Percentiles rank a stretch among this genome's conserved stretches.
Conservation (phyloP, 1,139 yeast genomes). For the Suhomyces bokatorum region DNA sequence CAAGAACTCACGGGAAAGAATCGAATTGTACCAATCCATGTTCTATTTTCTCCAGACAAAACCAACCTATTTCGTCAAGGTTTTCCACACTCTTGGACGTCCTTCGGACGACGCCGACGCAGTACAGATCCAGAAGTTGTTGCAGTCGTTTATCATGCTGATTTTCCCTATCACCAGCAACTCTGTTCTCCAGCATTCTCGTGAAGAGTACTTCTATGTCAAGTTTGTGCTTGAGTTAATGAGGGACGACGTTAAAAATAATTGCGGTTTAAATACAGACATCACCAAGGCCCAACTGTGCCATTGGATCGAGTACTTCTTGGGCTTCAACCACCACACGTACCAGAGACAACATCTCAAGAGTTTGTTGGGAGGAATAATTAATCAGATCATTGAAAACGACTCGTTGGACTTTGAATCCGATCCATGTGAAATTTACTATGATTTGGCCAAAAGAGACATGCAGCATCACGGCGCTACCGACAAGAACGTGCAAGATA, state of each 20-base stretch:
- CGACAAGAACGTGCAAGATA: constrained; percentile 22
- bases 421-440: constrained; percentile 71
- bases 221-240: constrained; percentile 59
- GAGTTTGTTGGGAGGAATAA: constrained; percentile 52
- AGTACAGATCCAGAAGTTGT: constrained; percentile 25
- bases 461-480: constrained; percentile 46
- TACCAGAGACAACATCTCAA: constrained; percentile 60
- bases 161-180: constrained; percentile 46
- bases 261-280: constrained; percentile 33
- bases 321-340: constrained; percentile 57
- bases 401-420: constrained; percentile 72
- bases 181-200: constrained; percentile 36
- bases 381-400: constrained; percentile 50
- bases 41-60: constrained; percentile 85
- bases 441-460: constrained; percentile 47
- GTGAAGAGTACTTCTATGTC: constrained; percentile 76
- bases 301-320: constrained; percentile 54
- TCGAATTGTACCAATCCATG: constrained; percentile 71
- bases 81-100: constrained; percentile 29
- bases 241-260: constrained; percentile 41
- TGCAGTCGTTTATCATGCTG: constrained; percentile 50
- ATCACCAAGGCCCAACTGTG: constrained; percentile 34
- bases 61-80: constrained; percentile 66
- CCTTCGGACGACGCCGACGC: constrained; percentile 11
- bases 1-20: constrained; percentile 40